Base-by-base conservation (phyloP, 2,329 filamentous ascomycete species). In the Botrytis hyacinthi region DNA sequence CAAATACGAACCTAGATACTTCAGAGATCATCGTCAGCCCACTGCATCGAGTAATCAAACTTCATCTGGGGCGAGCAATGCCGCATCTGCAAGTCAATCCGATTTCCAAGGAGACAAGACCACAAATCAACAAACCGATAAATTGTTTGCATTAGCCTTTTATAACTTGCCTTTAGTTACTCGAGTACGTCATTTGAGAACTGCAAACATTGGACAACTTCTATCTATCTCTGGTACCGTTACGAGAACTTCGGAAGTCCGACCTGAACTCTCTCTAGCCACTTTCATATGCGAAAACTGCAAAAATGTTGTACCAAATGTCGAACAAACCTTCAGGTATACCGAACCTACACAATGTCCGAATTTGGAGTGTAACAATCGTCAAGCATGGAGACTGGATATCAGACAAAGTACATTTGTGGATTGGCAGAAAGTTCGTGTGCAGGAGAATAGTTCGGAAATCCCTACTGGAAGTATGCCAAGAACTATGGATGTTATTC, bases 391-490 rank as follows among this genome's bases (percentile, higher is more conserved):
- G 96, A 91, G 94, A 77, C 85, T 99, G n/a, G 95, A 99, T 79
- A 98, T 99, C 80, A 89, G 94, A 61, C 95, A 97, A 82, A 98
- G 95, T 82, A 98, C 95, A 0, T 99, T 99, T 81, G 93, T 99
- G 75, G 96, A 99, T 84, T 99, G 96, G 96, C 96, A 99, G 82
- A 98, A 98, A 82, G 94, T 98, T 37, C 93, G 97, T 76, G 94
- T 98, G 75, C 96, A 99, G 83, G 96, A 99, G 83, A 99, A 98
- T 84, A 97, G 94, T 78, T 95, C 95, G 6, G 96, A 99, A 82
- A 99, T 99, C 54, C 96, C 96, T 0, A 99, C 96, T 0, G 96
- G 96, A 72, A 98, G 95, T 84, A 99, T 99, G 96, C 96, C 96
- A 37, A 89, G 96, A 74, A 99, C 96, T 4, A 96, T 99, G 89